phyloP scores from a whole-genome alignment of 345 rosid species.

The Lenwebbia sp. region DNA sequence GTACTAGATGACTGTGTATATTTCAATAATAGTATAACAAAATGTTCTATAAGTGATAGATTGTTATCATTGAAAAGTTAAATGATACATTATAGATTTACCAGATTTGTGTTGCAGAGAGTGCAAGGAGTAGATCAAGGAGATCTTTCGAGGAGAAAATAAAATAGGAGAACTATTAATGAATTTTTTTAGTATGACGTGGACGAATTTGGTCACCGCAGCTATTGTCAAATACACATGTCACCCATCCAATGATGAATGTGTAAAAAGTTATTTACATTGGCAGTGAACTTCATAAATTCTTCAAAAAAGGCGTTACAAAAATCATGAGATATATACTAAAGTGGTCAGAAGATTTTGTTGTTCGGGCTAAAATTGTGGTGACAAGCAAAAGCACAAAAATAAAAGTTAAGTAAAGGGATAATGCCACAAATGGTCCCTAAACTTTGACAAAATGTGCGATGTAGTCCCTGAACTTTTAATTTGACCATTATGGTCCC shows the following conservation, averaged over 20 bases:
- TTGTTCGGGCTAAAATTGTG: background rate
- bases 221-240: background rate
- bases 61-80: background rate
- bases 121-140: background rate
- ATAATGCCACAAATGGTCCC: too few relatives aligned
- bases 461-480: too few relatives aligned
- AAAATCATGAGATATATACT: background rate
- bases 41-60: background rate
- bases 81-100: background rate
- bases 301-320: background rate
- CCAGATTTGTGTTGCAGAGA: background rate
- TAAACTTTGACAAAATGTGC: too few relatives aligned
- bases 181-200: background rate
- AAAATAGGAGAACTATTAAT: background rate
- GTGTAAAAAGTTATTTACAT: background rate
- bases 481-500: too few relatives aligned
- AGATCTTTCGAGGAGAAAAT: background rate
- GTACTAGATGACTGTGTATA: too few relatives aligned
- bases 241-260: background rate
- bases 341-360: background rate
- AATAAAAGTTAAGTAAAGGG: too few relatives aligned
- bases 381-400: background rate
- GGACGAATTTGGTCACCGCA: background rate
- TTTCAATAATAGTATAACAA: background rate
- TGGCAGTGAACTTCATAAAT: background rate